phyloP scores from a whole-genome alignment of 345 rosid genomes.

The Citrus mangshanensis region DNA sequence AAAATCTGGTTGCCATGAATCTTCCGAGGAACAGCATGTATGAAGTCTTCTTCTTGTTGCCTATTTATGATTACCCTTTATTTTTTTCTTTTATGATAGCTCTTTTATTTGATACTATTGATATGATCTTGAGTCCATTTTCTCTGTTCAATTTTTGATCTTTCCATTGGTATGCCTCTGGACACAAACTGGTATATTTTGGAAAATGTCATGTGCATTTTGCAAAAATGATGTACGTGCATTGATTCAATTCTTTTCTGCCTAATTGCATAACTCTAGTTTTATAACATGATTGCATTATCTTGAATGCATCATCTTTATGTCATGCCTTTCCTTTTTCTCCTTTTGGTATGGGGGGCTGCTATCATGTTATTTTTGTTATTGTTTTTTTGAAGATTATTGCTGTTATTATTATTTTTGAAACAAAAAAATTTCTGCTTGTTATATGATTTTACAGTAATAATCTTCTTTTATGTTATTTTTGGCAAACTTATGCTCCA shows the following conservation, averaged over 20 bases:
- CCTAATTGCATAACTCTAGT: neutral
- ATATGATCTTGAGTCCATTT: neutral
- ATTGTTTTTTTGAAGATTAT: neutral
- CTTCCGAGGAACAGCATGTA: constrained; percentile 97
- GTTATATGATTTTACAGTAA: neutral
- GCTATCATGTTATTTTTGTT: neutral
- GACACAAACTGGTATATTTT: neutral
- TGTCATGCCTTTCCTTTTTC: neutral
- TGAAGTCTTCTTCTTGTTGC: constrained; percentile 23
- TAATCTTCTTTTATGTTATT: neutral
- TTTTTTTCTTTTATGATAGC: neutral
- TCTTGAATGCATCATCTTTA: neutral
- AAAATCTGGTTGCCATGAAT: constrained; percentile 89
- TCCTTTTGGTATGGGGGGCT: neutral
- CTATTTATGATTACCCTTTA: neutral
- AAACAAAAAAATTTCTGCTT: neutral
- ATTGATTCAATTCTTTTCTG: neutral
- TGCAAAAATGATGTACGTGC: neutral
- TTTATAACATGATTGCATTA: neutral
- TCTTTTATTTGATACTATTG: neutral
- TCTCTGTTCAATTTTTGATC: neutral
- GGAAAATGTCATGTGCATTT: neutral
- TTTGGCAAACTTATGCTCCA: constrained; percentile 2
- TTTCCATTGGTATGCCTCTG: neutral
- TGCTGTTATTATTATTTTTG: neutral